phyloP scores from a whole-genome alignment of 2,329 filamentous ascomycete species.

The Plenodomus biglobosus region DNA sequence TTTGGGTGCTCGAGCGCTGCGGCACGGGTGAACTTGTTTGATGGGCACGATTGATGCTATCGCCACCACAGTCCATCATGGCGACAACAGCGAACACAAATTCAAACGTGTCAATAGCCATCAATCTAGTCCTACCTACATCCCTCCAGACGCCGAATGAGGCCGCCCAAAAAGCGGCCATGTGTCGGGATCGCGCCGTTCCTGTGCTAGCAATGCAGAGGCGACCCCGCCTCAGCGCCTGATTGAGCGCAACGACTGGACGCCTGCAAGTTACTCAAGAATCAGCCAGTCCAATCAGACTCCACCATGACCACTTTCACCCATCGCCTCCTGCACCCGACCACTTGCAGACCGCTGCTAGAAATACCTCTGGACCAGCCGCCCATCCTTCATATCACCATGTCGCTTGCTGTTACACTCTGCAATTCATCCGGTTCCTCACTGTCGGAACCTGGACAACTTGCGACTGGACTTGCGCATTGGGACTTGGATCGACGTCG shows the following conservation, averaged over 20 bases:
- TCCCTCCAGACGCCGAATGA: neutral
- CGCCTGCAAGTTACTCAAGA: slow-evolving; percentile 27
- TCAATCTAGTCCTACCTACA: neutral
- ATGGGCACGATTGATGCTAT: neutral
- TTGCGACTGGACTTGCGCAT: slow-evolving; percentile 5
- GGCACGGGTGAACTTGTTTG: slow-evolving; percentile 18
- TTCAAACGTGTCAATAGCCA: neutral
- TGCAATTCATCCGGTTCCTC: slow-evolving; percentile 26
- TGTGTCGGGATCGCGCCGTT: slow-evolving; percentile 7
- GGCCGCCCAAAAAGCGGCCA: slow-evolving; percentile 6
- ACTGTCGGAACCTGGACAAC: slow-evolving; percentile 20
- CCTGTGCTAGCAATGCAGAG: slow-evolving; percentile 11
- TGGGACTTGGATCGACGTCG: slow-evolving; percentile 16
- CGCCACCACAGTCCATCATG: neutral
- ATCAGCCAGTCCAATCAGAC: slow-evolving; percentile 36
- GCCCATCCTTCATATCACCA: slow-evolving; percentile 27
- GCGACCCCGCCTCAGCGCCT: slow-evolving; percentile 40
- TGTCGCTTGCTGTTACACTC: slow-evolving; percentile 30
- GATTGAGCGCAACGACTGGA: slow-evolving; percentile 34
- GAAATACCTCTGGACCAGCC: slow-evolving; percentile 20
- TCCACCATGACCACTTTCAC: slow-evolving; percentile 12
- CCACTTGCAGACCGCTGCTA: slow-evolving; percentile 32
- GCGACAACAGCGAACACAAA: neutral
- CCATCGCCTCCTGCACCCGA: slow-evolving; percentile 24
- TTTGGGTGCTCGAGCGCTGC: slow-evolving; percentile 9